A percentile compares a stretch with the other conserved stretches of the same genome.
Conservation (phyloP, 2,329 filamentous ascomycete species). For the Magnaporthales sp. region DNA sequence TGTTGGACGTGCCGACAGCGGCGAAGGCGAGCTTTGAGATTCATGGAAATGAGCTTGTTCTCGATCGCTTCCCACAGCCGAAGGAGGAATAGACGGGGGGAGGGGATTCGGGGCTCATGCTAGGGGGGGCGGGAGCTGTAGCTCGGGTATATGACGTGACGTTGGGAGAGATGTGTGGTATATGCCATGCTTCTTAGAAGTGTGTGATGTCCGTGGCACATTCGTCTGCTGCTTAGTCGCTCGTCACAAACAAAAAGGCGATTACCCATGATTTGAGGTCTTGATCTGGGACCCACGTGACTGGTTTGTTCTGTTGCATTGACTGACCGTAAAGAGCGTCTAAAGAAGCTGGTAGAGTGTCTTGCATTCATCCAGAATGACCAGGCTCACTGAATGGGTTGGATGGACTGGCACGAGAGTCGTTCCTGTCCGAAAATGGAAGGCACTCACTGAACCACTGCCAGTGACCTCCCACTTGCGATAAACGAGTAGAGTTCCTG, state of each 20-base stretch:
- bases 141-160: neutral
- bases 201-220: neutral
- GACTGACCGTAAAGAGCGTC: too few species aligned
- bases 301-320: neutral
- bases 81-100: neutral
- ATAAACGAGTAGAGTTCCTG: neutral
- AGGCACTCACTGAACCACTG: neutral
- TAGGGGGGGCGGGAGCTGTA: neutral
- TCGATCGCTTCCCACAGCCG: conserved; percentile 25
- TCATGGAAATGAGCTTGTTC: conserved; percentile 29
- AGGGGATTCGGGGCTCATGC: neutral
- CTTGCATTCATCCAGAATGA: neutral
- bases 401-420: neutral
- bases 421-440: neutral
- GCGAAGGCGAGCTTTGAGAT: conserved; percentile 34
- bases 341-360: too few species aligned
- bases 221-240: neutral
- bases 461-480: neutral
- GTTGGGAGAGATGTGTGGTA: neutral
- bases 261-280: neutral
- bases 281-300: neutral
- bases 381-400: neutral
- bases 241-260: neutral
- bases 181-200: neutral
- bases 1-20: conserved; percentile 33